A percentile compares a stretch with the other conserved stretches of the same genome.
Evolutionary conservation across 2,329 filamentous ascomycete species (phyloP).

Genomic region (Didymella glomerata): DNA sequence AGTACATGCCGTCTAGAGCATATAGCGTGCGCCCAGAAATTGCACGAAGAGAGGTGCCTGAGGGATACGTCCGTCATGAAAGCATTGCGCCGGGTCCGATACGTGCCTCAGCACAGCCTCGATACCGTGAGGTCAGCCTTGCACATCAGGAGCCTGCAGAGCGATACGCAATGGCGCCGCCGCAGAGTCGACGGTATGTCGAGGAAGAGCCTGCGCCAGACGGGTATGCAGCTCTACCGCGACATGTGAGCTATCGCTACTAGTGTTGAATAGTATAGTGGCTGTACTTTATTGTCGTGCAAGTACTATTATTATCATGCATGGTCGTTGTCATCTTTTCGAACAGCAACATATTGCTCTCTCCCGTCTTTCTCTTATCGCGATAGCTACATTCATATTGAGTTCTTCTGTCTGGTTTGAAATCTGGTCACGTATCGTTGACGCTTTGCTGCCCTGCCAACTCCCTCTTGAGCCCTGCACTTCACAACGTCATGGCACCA

Average conservation of each 20-base stretch:
- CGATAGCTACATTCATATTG: no score
- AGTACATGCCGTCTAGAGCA: conserved; percentile 44
- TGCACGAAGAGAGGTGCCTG: conserved; percentile 45
- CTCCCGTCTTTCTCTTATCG: no score
- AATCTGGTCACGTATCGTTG: no score
- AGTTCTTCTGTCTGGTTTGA: neutral
- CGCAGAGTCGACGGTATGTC: conserved; percentile 51
- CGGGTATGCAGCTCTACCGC: conserved; percentile 39
- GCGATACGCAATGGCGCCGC: conserved; percentile 42
- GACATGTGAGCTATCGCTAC: conserved; percentile 50
- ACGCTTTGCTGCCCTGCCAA: neutral
- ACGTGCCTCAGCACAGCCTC: conserved; percentile 40
- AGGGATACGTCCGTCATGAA: conserved; percentile 49
- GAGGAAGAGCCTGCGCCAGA: conserved; percentile 51
- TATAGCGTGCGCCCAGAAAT: conserved; percentile 53
- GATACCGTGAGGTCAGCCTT: conserved; percentile 54
- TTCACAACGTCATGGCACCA: no score
- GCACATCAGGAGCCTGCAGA: conserved; percentile 48
- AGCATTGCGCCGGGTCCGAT: conserved; percentile 54
- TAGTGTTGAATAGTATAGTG: conserved; percentile 23
- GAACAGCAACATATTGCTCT: no score
- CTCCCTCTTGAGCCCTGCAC: no score
- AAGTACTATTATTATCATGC: neutral
- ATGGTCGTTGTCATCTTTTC: neutral
- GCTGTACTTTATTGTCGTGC: neutral